Evolutionary conservation across 805 yeast genomes (phyloP).

Genomic region (Metschnikowia santaceciliae): DNA sequence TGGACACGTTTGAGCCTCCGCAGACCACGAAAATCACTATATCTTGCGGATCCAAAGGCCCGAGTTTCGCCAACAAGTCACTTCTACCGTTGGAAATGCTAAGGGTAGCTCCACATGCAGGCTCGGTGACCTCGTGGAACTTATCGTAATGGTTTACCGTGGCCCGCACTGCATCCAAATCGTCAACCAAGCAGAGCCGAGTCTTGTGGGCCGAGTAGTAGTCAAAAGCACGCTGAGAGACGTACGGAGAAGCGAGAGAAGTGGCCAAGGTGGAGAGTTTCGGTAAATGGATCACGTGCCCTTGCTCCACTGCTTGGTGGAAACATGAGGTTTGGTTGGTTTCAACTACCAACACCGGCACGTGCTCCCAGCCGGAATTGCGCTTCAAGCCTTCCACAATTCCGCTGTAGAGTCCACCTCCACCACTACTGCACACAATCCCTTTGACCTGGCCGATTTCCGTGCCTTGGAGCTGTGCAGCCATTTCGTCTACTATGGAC

Average conservation of each 20-base stretch:
- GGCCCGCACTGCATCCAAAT: slow-evolving; percentile 54
- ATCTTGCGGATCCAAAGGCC: slow-evolving; percentile 33
- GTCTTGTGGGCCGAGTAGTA: slow-evolving; percentile 26
- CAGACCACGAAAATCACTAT: slow-evolving; percentile 55
- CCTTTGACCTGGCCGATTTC: slow-evolving; percentile 33
- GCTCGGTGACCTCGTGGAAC: slow-evolving; percentile 54
- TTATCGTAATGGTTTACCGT: slow-evolving; percentile 48
- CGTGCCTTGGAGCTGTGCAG: slow-evolving; percentile 21
- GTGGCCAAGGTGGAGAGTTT: slow-evolving; percentile 56
- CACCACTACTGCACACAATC: slow-evolving; percentile 53
- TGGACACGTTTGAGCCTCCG: slow-evolving; percentile 32
- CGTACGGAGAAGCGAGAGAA: slow-evolving; percentile 58
- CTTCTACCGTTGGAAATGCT: slow-evolving; percentile 42
- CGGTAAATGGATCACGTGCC: slow-evolving; percentile 39
- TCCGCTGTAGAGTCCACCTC: slow-evolving; percentile 56
- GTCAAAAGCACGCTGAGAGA: slow-evolving; percentile 44
- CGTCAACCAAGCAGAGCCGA: slow-evolving; percentile 34
- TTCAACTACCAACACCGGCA: slow-evolving; percentile 42
- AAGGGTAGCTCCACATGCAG: slow-evolving; percentile 71
- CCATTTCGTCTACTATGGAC: slow-evolving; percentile 33
- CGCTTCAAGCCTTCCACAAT: slow-evolving; percentile 40
- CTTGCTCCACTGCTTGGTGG: slow-evolving; percentile 44
- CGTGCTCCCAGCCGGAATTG: slow-evolving; percentile 21
- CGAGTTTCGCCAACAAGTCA: slow-evolving; percentile 24
- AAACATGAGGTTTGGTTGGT: slow-evolving; percentile 62